These are phyloP conservation scores for Trichophyton benhamiae DNA, from an alignment of 2,329 filamentous ascomycete genomes.

Conservation along the genomic window DNA sequence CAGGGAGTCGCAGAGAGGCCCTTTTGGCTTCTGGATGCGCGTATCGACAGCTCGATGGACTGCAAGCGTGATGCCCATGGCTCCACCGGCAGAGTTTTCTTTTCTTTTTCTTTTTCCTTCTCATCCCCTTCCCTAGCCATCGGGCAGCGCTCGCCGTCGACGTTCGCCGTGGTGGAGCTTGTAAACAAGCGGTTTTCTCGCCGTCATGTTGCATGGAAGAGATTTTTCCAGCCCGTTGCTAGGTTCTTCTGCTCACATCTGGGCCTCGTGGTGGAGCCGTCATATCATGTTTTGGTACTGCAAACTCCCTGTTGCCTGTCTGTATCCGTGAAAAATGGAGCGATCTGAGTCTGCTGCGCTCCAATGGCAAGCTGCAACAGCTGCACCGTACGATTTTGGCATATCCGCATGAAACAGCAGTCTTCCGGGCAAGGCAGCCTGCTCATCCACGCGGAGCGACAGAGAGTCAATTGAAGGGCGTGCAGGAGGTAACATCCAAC, in stretches of 20 bases:
- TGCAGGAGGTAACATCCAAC: not conserved
- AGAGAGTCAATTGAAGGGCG: not conserved
- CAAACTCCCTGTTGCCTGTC: not conserved
- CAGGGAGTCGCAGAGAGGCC: too few relatives aligned
- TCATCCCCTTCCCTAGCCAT: not conserved
- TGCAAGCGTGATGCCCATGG: not conserved
- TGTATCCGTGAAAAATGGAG: not conserved
- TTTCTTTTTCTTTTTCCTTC: not conserved
- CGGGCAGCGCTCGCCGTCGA: not conserved
- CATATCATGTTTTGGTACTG: not conserved
- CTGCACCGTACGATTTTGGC: not conserved
- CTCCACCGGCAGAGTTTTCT: conserved; percentile 1
- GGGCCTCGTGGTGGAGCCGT: not conserved
- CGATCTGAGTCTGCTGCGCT: not conserved
- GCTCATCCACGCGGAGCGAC: not conserved
- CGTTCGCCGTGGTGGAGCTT: not conserved
- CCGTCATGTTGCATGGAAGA: conserved; percentile 2
- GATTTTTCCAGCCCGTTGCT: not conserved
- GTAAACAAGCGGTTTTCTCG: not conserved
- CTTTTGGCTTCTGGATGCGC: too few relatives aligned
- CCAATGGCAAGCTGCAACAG: not conserved
- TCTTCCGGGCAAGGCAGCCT: not conserved
- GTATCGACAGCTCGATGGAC: not conserved
- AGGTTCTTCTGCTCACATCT: not conserved
- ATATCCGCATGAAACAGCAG: not conserved